Base-by-base conservation (phyloP, 1,139 yeast species). In the Geotrichum bryndzae region DNA sequence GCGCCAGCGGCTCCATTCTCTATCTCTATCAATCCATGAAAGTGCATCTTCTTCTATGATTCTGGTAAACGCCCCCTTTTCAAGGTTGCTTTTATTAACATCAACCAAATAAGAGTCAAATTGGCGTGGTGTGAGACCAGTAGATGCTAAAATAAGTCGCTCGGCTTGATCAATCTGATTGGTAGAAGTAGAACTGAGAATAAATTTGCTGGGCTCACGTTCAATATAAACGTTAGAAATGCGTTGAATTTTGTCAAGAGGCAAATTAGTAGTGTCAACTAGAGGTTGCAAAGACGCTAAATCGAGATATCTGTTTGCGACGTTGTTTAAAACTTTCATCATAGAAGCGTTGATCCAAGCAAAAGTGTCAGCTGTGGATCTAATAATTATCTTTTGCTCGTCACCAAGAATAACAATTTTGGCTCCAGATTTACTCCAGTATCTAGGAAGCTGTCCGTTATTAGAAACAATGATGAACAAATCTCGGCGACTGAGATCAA, bases 341-440 rank as follows among this genome's bases (percentile, higher is more conserved):
- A 75, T 64, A 18, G 72, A 68, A 2, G 76, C 76, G 56, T 67
- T 63, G 56, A 75, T 73, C 78, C 77, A 75, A 53, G 73, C 68
- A 56, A 66, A 72, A 3, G 75, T 75, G 41, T 67, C 69, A 10
- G 67, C 70, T 2, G 76, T 71, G 1, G 80, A 78, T 51, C 73
- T 69, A 2, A 80, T 73, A 13, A 74, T 68, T 46, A 80, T 68
- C 59, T 76, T 75, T 52, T 68, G 71, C 35, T 75, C 73, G 2
- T 73, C 75, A 1, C 79, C 76, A 41, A 74, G 70, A 33, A 84
- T 77, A 5, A 79, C 74, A 56, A 85, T 75, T 62, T 78, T 77
- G 13, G 86, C 86, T 0, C 88, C 90, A 10, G 82, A 76, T 60
- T 83, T 76, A 3, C 84, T 76, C 77, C 86, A 78, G 58, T 80